Base-by-base conservation (phyloP, 306 rosid genomes). In the Casuarina cunninghamiana region DNA sequence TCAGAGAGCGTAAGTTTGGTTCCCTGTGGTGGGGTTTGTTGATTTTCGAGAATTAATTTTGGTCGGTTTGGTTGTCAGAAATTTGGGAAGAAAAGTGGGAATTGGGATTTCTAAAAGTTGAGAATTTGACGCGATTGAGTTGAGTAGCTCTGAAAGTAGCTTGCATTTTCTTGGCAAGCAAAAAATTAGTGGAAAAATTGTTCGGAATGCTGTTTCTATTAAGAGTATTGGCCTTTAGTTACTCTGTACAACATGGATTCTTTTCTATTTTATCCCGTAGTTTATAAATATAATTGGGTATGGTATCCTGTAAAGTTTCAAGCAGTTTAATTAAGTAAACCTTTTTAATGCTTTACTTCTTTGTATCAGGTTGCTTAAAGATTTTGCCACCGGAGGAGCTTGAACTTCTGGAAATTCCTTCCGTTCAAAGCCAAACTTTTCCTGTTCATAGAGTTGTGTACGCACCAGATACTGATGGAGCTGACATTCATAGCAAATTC, bases 331-430 rank as follows among this genome's bases (percentile, higher is more conserved):
- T 53, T 53, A 53, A 53, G 51, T 10, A 53, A 16, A 3, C 16
- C 4, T 53, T 16, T 53, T 53, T 16, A 26, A 8, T 3, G 26
- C 65, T 26, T 21, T 58, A 8, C 21, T 26, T 58, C 26, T 26
- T 32, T 55, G 78, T 82, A n/a, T 49, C 77, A 94, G 98, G 93
- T 91, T 95, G 98, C 78, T 88, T 95, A 89, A 83, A 88, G 72
- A 86, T 95, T 63, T 84, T 92, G 62, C 89, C 95, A 43, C 90
- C 84, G 41, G 92, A 95, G 79, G 91, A 90, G 78, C 95, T 95
- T 67, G 97, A 90, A 88, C 91, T 82, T 70, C 67, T 92, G 77
- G 93, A 92, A 71, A 79, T 92, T 75, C 92, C 90, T 38, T 46
- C 42, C 60, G 84, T 58, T 3, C 84, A 79, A 80, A 81, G 73